Percentiles rank a stretch among this genome's conserved stretches.
phyloP scores from a whole-genome alignment of 306 rosid species.

The Vigna unguiculata region DNA sequence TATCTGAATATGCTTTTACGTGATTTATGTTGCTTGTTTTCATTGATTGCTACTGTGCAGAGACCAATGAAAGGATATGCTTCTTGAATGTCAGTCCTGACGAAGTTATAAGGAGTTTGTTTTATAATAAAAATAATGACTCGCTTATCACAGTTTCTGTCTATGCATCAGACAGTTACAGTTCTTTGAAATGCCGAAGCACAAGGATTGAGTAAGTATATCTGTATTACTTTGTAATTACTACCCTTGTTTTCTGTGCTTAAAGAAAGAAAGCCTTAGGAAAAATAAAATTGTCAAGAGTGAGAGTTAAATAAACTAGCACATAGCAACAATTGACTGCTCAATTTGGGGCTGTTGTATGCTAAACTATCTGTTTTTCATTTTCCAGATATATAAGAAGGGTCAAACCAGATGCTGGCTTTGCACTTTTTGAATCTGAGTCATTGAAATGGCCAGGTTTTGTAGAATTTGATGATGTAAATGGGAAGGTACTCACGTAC shows the following conservation, averaged over 20 bases:
- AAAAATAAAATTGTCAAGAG: background rate
- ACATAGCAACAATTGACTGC: slow-evolving; percentile 6
- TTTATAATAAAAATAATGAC: slow-evolving; percentile 93
- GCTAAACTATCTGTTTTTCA: slow-evolving; percentile 50
- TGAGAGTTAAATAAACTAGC: slow-evolving; percentile 4
- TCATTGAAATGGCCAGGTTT: slow-evolving; percentile 98
- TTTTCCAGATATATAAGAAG: slow-evolving; percentile 81
- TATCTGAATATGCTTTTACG: slow-evolving; percentile 11
- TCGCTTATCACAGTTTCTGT: slow-evolving; percentile 98
- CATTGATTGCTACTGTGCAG: slow-evolving; percentile 66
- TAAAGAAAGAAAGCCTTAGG: slow-evolving; percentile 20
- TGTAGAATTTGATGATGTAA: slow-evolving; percentile 98
- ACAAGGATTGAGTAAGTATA: slow-evolving; percentile 85
- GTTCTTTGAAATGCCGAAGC: slow-evolving; percentile 96
- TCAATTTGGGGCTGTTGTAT: slow-evolving; percentile 41
- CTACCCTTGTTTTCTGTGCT: background rate
- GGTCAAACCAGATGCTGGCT: slow-evolving; percentile 92
- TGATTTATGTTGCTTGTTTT: slow-evolving; percentile 23
- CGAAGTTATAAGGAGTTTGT: slow-evolving; percentile 91
- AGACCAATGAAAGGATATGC: slow-evolving; percentile 93
- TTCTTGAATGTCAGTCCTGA: slow-evolving; percentile 93
- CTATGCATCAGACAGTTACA: slow-evolving; percentile 95
- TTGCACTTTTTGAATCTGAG: slow-evolving; percentile 95
- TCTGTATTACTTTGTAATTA: slow-evolving; percentile 12
- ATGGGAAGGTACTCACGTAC: slow-evolving; percentile 95